phyloP scores from a whole-genome alignment of 306 rosid species.

The Vachellia collinsii region DNA sequence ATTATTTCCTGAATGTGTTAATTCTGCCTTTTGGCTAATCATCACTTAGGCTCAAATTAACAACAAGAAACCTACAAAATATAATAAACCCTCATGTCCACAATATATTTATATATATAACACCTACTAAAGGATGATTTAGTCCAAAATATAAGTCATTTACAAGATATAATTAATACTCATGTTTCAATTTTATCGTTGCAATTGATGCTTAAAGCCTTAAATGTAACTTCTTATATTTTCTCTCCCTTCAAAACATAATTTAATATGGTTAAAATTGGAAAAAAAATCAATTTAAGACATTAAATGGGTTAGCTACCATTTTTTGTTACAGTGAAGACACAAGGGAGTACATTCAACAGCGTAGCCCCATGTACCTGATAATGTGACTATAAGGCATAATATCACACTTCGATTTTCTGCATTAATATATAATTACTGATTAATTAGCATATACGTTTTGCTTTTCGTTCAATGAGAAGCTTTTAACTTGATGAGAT shows the following conservation, averaged over 20 bases:
- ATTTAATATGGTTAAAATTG: too few relatives aligned
- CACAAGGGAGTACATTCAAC: not conserved
- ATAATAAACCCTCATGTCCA: not conserved
- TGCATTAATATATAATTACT: conserved; percentile 1
- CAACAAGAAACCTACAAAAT: not conserved
- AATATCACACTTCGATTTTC: not conserved
- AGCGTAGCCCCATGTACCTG: not conserved
- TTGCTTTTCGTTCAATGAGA: not conserved
- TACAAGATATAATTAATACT: too few relatives aligned
- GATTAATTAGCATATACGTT: not conserved
- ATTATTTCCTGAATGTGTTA: not conserved
- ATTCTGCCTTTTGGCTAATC: not conserved
- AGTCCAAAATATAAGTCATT: too few relatives aligned
- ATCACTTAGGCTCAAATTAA: not conserved
- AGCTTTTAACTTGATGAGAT: not conserved
- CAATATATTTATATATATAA: too few relatives aligned
- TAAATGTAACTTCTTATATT: too few relatives aligned
- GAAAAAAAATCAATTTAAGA: too few relatives aligned
- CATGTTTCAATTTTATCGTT: too few relatives aligned
- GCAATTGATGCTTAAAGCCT: too few relatives aligned
- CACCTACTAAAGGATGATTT: too few relatives aligned
- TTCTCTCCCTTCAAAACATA: too few relatives aligned
- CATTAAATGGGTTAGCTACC: too few relatives aligned
- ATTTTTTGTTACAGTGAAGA: too few relatives aligned
- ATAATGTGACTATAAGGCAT: not conserved